phyloP scores from a whole-genome alignment of 2,329 filamentous ascomycete genomes.

The Pseudogymnoascus sp. region DNA sequence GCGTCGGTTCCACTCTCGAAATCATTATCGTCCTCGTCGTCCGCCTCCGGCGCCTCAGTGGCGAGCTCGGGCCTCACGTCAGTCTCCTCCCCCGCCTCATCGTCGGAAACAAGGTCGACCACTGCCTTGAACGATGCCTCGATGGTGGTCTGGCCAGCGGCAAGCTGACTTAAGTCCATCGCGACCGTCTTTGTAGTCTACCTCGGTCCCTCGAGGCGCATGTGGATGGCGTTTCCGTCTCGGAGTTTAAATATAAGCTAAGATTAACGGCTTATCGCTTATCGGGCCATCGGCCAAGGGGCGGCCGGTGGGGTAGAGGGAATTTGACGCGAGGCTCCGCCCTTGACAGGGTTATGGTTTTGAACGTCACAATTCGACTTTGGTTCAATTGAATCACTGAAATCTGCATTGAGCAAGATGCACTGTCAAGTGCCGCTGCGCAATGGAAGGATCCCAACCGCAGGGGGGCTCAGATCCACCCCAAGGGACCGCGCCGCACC shows the following conservation, averaged over 20 bases:
- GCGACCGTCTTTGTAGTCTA: slow-evolving; percentile 21
- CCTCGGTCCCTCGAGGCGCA: slow-evolving; percentile 13
- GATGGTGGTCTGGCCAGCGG: slow-evolving; percentile 27
- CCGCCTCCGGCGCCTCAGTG: slow-evolving; percentile 10
- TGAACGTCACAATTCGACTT: neutral
- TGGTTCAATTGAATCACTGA: neutral
- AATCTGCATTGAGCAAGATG: neutral
- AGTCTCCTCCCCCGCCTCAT: neutral
- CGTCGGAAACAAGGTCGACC: slow-evolving; percentile 14
- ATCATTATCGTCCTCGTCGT: slow-evolving; percentile 14
- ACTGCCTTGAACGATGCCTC: slow-evolving; percentile 25
- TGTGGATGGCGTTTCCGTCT: slow-evolving; percentile 12
- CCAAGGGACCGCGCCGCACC: neutral
- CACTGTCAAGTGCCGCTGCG: neutral
- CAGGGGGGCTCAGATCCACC: neutral
- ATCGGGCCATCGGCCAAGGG: neutral
- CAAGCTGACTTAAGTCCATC: slow-evolving; percentile 27
- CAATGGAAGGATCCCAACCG: slow-evolving; percentile 4
- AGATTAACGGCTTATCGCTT: slow-evolving; percentile 5
- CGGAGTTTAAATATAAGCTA: slow-evolving; percentile 7
- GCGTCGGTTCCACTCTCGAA: slow-evolving; percentile 11
- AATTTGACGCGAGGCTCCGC: neutral
- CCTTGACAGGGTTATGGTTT: neutral
- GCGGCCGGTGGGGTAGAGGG: neutral
- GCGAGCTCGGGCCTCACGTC: neutral